Base-by-base conservation (phyloP, 2,329 filamentous ascomycete species). In the Xylaria sp. region DNA sequence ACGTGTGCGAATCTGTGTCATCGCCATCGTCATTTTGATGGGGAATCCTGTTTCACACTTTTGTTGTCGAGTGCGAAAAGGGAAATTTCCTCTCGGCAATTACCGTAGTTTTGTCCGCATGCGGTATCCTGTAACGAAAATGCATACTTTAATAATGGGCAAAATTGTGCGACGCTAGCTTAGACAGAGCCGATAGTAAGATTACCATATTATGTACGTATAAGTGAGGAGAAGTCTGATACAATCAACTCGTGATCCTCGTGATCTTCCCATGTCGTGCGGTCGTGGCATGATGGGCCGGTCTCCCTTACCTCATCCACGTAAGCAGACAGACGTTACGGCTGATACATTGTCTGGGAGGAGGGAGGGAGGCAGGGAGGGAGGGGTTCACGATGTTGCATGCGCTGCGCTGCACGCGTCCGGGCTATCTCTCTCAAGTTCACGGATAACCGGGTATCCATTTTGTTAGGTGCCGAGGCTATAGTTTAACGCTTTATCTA, bases 281-380 rank as follows among this genome's bases (percentile, higher is more conserved):
- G 57, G 57, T 68, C 17, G 33, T 68, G 66, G 66, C 63, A 68
- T 61, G 66, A 68, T 68, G 38, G 53, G 61, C 20, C 38, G 36
- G 36, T 40, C 46, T 61, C 57, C 26, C 44, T 65, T 53, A 58
- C 61, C 42, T 58, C 36, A 42, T 42, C 23, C 28, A 58, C 56
- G 53, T 56, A 56, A 36, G 31, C 33, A 42, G 4, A 2, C 54
- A 42, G 54, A 42, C 54, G 38, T 42, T n/a, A 28, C 23, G 17
- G 20, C 23, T 60, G 31, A 49, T 60, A n/a, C 51, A 53, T 42
- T 54, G 46, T 54, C 23, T 44, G 42, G 36, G 23, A 23, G 2
- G 23, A 23, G 23, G 23, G 23, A 23, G 23, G 23, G 1, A 23
- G 23, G 23, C 1, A 23, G 23, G 49, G 31, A 40, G 49, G n/a